phyloP scores from a whole-genome alignment of 2,329 filamentous ascomycete species.

The Microascus cirrosus region DNA sequence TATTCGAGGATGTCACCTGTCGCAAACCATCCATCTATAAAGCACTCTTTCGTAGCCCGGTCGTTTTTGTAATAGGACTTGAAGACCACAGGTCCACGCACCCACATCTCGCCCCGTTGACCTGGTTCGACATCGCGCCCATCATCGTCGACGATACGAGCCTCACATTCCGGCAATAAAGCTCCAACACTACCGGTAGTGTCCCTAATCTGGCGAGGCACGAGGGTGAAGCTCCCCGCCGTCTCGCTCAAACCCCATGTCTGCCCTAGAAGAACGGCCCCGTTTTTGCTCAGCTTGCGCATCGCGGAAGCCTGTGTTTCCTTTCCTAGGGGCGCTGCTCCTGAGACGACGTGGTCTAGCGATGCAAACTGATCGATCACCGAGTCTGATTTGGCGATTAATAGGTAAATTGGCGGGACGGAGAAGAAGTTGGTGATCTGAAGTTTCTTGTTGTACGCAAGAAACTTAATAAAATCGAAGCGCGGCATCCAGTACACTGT shows the following conservation, averaged over 20 bases:
- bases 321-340: constrained; percentile 44
- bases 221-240: constrained; percentile 32
- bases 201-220: constrained; percentile 26
- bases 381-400: constrained; percentile 42
- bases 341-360: constrained; percentile 34
- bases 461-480: constrained; percentile 45
- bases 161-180: constrained; percentile 17
- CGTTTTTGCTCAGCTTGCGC: constrained; percentile 29
- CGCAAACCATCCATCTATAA: constrained; percentile 55
- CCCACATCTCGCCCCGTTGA: constrained; percentile 48
- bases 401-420: constrained; percentile 49
- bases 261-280: constrained; percentile 29
- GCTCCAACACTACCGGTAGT: constrained; percentile 32
- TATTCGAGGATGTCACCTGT: constrained; percentile 70
- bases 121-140: constrained; percentile 25
- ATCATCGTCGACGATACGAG: constrained; percentile 25
- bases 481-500: constrained; percentile 51
- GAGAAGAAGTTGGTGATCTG: constrained; percentile 43
- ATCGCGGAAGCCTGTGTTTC: constrained; percentile 40
- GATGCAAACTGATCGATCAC: constrained; percentile 44
- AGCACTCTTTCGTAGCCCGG: constrained; percentile 50
- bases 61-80: constrained; percentile 62
- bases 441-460: constrained; percentile 37
- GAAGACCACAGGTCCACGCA: constrained; percentile 61
- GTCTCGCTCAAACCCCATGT: constrained; percentile 51